Evolutionary conservation across 768 basidiomycete genomes (phyloP).

Genomic region (Trametes meyenii): DNA sequence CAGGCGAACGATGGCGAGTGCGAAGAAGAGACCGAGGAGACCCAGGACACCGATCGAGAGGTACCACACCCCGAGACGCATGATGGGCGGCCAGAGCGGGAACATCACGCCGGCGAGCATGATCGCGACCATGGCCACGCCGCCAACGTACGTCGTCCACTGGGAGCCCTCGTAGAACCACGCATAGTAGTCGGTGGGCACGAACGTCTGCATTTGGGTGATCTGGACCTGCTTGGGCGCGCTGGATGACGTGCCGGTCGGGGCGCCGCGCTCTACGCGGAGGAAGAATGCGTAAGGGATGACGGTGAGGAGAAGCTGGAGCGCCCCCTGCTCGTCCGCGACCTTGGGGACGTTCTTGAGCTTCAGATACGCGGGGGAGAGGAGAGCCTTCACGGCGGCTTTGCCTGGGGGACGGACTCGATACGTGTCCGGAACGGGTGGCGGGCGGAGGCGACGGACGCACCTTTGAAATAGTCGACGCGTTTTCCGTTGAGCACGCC

Average conservation of each 20-base stretch:
- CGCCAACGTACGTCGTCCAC: constrained; percentile 90
- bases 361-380: constrained; percentile 91
- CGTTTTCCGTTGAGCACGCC: constrained; percentile 95
- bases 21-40: constrained; percentile 89
- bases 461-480: constrained; percentile 98
- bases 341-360: constrained; percentile 78
- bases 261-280: constrained; percentile 77
- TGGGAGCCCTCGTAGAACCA: constrained; percentile 98
- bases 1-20: constrained; percentile 83
- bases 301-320: constrained; percentile 61
- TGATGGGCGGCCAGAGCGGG: constrained; percentile 93
- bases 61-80: constrained; percentile 96
- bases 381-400: constrained; percentile 88
- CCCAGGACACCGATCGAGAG: constrained; percentile 86
- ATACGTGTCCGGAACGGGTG: constrained; percentile 3
- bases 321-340: constrained; percentile 75
- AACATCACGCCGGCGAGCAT: constrained; percentile 99
- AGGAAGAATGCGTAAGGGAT: constrained; percentile 92
- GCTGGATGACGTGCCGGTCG: constrained; percentile 61
- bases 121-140: constrained; percentile 86
- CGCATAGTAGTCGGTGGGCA: constrained; percentile 83
- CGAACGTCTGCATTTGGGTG: constrained; percentile 79
- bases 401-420: constrained; percentile 60
- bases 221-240: constrained; percentile 83
- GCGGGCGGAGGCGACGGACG: constrained; percentile 22